Percentiles rank a stretch among this genome's conserved stretches.
These are phyloP conservation scores for Tephrocybe sp. DNA, from an alignment of 768 basidiomycete species.

Conservation along the genomic window DNA sequence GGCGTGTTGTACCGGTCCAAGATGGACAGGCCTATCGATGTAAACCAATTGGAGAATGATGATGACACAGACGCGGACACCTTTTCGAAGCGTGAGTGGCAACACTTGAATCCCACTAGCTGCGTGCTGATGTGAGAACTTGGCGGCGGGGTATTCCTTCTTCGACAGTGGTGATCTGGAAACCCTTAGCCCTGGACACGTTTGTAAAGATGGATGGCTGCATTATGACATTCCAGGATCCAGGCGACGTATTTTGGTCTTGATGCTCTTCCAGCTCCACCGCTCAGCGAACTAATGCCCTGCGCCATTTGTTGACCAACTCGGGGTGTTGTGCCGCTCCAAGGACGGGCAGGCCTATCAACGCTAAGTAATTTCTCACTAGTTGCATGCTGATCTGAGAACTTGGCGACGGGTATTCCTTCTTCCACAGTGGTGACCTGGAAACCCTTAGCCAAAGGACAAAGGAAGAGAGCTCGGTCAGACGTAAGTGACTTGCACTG, in stretches of 20 bases:
- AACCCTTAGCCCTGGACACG: too few species aligned
- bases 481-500: constrained; percentile 63
- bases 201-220: too few species aligned
- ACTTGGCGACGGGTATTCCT: constrained; percentile 81
- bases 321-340: constrained; percentile 69
- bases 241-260: too few species aligned
- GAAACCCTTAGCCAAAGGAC: constrained; percentile 65
- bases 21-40: constrained; percentile 67
- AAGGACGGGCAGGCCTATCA: constrained; percentile 74
- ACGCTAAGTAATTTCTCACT: constrained; percentile 30
- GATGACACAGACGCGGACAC: constrained; percentile 48
- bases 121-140: constrained; percentile 6
- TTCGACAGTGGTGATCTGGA: too few species aligned
- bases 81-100: constrained; percentile 60
- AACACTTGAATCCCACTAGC: constrained; percentile 3
- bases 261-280: constrained; percentile 80
- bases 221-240: too few species aligned
- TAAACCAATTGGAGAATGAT: constrained; percentile 31
- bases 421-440: constrained; percentile 84
- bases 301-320: constrained; percentile 79
- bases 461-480: constrained; percentile 58
- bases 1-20: constrained; percentile 75
- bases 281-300: constrained; percentile 81
- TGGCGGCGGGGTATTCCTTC: constrained; percentile 83
- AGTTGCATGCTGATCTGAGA: constrained; percentile 6